phyloP scores from a whole-genome alignment of 805 yeast species.

The Tetrapisispora fleetii region DNA sequence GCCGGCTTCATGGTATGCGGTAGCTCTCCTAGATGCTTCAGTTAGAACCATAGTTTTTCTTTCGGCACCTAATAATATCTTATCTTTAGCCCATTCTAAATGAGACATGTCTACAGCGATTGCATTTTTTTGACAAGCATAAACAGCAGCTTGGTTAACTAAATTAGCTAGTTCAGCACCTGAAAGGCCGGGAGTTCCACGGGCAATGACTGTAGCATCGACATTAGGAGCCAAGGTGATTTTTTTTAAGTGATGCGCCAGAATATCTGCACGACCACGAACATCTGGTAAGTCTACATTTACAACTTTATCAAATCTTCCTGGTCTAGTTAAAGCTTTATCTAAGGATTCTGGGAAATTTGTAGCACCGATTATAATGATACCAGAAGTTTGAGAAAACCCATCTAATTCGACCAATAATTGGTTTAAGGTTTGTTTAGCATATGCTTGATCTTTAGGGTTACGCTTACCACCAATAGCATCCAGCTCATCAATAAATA shows the following conservation, averaged over 20 bases:
- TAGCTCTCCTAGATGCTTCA: constrained; percentile 83
- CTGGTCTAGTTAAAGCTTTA: constrained; percentile 96
- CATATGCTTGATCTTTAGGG: constrained; percentile 96
- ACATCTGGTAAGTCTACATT: constrained; percentile 96
- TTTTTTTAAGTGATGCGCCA: constrained; percentile 83
- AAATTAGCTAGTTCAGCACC: constrained; percentile 96
- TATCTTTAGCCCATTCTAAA: constrained; percentile 98
- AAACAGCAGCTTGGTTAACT: constrained; percentile 96
- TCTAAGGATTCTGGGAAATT: constrained; percentile 96
- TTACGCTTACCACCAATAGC: constrained; percentile 98
- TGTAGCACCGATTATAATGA: constrained; percentile 95
- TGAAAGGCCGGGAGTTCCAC: constrained; percentile 97
- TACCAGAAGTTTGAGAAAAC: constrained; percentile 82
- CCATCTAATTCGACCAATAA: constrained; percentile 94
- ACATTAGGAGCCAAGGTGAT: constrained; percentile 79
- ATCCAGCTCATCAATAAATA: constrained; percentile 94
- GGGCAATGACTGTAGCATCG: constrained; percentile 80
- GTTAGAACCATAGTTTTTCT: constrained; percentile 96
- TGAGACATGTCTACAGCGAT: constrained; percentile 82
- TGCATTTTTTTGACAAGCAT: constrained; percentile 89
- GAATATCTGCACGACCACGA: constrained; percentile 88
- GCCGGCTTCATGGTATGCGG: constrained; percentile 99
- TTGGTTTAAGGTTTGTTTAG: constrained; percentile 94
- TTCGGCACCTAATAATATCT: constrained; percentile 96
- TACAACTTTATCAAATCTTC: constrained; percentile 93